Base-by-base conservation (phyloP, 2,329 filamentous ascomycete species). In the Laburnicola sp. region DNA sequence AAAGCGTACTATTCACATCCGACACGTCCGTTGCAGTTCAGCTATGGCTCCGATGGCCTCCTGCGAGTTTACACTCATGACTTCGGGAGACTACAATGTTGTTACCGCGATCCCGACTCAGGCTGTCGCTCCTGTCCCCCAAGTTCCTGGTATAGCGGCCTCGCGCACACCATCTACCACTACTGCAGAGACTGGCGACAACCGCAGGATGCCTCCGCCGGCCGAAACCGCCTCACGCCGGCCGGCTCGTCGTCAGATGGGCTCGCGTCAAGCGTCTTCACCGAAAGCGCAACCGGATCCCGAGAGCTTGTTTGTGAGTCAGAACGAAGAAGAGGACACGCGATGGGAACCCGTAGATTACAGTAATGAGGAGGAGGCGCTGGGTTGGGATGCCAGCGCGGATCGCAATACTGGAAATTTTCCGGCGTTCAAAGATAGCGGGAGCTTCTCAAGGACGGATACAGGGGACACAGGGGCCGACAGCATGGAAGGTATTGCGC, bases 21-120 rank as follows among this genome's bases (percentile, higher is more conserved):
- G 3, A 83, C 83, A 11, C 82, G 83, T 11, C 89, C 89, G 1
- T 81, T 93, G 66, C 86, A 90, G 63, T 80, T 93, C 52, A 83
- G 79, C 38, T 93, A 93, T 64, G 79, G 81, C 23, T 80, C 82
- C 36, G 85, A 87, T 51, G 87, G 86, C 30, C 78, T 92, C 28
- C 74, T 89, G 86, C 70, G 86, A 92, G 58, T 92, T 91, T 61
- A 87, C 91, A 37, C 80, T 93, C 53, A 92, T 91, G 88, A 93
- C 89, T 1, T 84, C 88, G 6, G 89, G 88, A 10, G 87, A 91
- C 46, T 74, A 76, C 57, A 73, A 68, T 26, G 75, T 69, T 4
- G 72, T 77, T 8, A 51, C 58, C 11, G 4, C 65, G 57, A 54
- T 52, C 28, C 75, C 72, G 47, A 77, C 73, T 49, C 74, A 67